These are phyloP conservation scores for Quercus tomentella DNA, from an alignment of 331 rosid genomes.

Conservation along the genomic window DNA sequence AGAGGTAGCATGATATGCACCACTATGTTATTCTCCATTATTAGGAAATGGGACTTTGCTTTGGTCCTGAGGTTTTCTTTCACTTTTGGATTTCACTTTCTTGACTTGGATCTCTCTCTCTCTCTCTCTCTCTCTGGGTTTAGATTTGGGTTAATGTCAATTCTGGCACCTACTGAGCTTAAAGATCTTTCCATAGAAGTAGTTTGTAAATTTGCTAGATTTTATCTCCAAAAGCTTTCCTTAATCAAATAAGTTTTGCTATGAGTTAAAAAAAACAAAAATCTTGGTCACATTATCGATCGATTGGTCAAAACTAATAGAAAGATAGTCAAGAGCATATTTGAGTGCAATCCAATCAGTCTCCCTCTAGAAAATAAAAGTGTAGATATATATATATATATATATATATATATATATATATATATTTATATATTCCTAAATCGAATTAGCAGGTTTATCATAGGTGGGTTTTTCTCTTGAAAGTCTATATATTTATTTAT, in stretches of 20 bases:
- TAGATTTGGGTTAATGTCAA: conserved; percentile 2
- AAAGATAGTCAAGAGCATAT: conserved; percentile 58
- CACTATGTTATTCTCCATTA: neutral
- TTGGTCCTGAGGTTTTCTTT: neutral
- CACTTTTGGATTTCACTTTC: neutral
- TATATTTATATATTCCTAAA: conserved; percentile 12
- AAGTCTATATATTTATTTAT: conserved; percentile 2
- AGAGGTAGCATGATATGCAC: neutral
- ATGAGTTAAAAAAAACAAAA: conserved; percentile 18
- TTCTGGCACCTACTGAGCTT: too few relatives aligned
- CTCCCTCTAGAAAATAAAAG: conserved; percentile 30
- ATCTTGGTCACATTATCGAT: conserved; percentile 22
- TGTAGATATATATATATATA: conserved; percentile 24
- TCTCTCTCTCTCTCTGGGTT: neutral
- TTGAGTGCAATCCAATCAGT: conserved; percentile 65
- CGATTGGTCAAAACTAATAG: conserved; percentile 49
- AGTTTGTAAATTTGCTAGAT: conserved; percentile 8
- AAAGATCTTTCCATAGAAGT: conserved; percentile 1
- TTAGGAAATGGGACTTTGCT: neutral
- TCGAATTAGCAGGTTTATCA: conserved; percentile 21
- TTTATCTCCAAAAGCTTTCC: conserved; percentile 19
- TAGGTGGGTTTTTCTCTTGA: conserved; percentile 19
- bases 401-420: too few relatives aligned
- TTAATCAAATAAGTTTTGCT: conserved; percentile 32
- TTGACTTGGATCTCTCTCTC: neutral